phyloP scores from a whole-genome alignment of 768 basidiomycete species.

The Tulasnella sp. region DNA sequence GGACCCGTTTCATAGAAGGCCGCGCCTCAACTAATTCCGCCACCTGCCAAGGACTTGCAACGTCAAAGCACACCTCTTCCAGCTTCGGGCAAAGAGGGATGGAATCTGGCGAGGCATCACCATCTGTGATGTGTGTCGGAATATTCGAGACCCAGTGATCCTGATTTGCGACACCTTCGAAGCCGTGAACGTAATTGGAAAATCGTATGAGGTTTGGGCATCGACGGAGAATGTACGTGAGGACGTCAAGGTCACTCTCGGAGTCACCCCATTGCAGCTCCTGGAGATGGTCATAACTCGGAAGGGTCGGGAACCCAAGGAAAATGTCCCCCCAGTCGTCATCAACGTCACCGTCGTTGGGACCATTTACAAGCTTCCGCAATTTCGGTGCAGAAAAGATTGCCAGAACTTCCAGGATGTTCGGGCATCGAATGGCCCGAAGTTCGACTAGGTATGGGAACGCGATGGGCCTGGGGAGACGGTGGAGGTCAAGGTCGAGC shows the following conservation, averaged over 20 bases:
- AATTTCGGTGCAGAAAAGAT: background rate
- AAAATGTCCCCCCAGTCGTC: background rate
- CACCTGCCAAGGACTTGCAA: background rate
- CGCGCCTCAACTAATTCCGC: background rate
- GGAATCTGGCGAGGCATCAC: background rate
- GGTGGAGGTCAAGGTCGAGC: background rate
- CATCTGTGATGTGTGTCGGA: background rate
- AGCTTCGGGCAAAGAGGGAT: background rate
- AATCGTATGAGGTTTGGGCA: background rate
- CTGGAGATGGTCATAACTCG: background rate
- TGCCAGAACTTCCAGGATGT: background rate
- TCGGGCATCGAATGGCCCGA: background rate
- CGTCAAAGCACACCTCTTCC: background rate
- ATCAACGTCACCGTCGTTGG: background rate
- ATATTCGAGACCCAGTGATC: background rate
- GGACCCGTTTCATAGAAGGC: background rate
- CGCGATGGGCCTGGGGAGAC: background rate
- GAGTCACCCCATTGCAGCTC: background rate
- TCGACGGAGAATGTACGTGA: background rate
- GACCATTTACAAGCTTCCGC: background rate
- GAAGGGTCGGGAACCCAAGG: background rate
- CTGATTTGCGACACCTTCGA: background rate
- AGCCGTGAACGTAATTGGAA: background rate
- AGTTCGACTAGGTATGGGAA: background rate
- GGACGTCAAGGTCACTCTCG: background rate